Base-by-base conservation (phyloP, 345 rosid species). In the Aquilaria malaccensis region DNA sequence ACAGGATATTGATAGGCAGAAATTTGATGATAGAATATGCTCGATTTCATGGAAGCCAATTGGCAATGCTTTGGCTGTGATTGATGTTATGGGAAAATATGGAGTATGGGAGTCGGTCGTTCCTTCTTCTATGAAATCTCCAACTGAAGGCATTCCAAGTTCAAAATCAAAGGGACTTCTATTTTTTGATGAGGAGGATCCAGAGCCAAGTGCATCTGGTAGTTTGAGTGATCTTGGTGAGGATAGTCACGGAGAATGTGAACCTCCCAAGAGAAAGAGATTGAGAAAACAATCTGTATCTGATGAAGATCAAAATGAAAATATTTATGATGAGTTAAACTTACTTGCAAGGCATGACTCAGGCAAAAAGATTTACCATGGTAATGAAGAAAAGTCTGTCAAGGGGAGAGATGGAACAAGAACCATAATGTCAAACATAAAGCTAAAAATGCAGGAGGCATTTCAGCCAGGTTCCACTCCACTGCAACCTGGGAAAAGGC, bases 391-490 rank as follows among this genome's bases (percentile, higher is more conserved):
- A 65, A 74, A 71, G 62, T 73, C 60, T 7, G 76, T 71, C 49
- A 79, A 67, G 58, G 74, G 75, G 61, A 77, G 72, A 50, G 81
- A 73, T 61, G 64, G 67, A 68, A 53, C 45, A 30, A 79, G 75
- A 71, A 67, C 72, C 69, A 49, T 48, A 55, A 58, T 52, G 50
- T 32, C 70, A 66, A 73, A 81, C 45, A 53, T 59, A 43, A 81
- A 77, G 80, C 71, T 77, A 56, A 90, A 79, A 72, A 81, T 88
- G 90, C 99, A 90, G 74, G 91, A 73, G 46, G 79, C 99, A 65
- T 94, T 94, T 76, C 99, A 94, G 85, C 90, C 96, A 45, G 96
- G 96, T 65, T 78, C 92, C 13, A 88, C 95, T 63, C 96, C 93
- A 59, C 45, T 45, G 9, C 87, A 82, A 71, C 74, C 80, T 37